Percentiles rank a stretch among this genome's conserved stretches.
These are phyloP conservation scores for Podospora anserina DNA, from an alignment of 495 filamentous ascomycete genomes.

Conservation along the genomic window DNA sequence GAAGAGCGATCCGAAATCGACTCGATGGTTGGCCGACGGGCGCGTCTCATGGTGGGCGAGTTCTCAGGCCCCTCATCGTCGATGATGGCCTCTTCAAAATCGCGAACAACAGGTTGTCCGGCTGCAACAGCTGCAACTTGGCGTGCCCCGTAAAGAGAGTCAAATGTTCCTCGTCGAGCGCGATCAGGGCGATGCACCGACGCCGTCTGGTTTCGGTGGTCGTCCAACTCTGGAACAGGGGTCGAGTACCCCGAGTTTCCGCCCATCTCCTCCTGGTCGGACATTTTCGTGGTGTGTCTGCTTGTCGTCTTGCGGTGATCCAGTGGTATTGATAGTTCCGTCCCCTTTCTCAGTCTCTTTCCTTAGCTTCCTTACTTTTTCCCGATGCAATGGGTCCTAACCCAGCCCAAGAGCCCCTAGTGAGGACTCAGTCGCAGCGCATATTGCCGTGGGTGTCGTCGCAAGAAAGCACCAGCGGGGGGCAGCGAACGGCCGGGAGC, in stretches of 20 bases:
- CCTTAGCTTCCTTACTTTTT: constrained; percentile 2
- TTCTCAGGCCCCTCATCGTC: constrained; percentile 66
- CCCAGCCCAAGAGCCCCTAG: constrained; percentile 28
- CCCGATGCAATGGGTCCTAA: constrained; percentile 21
- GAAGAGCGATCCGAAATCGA: constrained; percentile 55
- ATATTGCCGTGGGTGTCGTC: constrained; percentile 29
- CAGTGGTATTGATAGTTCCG: constrained; percentile 6
- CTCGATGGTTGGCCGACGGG: constrained; percentile 48
- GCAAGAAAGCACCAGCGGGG: constrained; percentile 35
- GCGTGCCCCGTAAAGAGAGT: constrained; percentile 49
- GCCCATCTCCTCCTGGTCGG: constrained; percentile 50
- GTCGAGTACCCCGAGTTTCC: constrained; percentile 60
- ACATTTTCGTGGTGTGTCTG: constrained; percentile 46
- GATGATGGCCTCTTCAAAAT: constrained; percentile 74
- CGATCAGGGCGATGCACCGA: constrained; percentile 57
- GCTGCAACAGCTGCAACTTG: constrained; percentile 37
- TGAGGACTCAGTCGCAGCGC: constrained; percentile 29
- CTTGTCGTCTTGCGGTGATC: background rate
- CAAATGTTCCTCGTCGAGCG: constrained; percentile 54
- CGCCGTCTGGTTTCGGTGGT: constrained; percentile 78
- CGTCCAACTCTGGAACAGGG: constrained; percentile 85
- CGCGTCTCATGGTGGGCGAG: constrained; percentile 37
- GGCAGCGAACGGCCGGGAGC: constrained; percentile 41
- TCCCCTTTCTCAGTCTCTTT: constrained; percentile 12
- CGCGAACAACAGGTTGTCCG: constrained; percentile 38